Base-by-base conservation (phyloP, 179 eudicot species). In the Amaranthus tricolor region DNA sequence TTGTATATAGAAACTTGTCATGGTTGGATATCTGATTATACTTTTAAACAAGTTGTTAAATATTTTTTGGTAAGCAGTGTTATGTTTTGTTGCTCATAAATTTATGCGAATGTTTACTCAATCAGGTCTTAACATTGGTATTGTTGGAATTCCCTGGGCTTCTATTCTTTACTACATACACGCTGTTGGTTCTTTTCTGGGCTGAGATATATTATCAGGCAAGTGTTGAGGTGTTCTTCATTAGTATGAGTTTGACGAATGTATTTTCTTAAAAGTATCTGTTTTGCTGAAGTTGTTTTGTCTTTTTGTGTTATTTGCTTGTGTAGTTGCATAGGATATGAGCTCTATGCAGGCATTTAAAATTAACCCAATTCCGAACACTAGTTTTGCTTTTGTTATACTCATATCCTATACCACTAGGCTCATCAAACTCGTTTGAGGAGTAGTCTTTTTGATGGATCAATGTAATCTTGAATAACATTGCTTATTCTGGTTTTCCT, bases 181-280 rank as follows among this genome's bases (percentile, higher is more conserved):
- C 97, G 3, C 86, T 94, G 48, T 91, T 94, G 81, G 96, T 92
- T 67, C 93, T 92, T 62, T 94, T 94, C 73, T 94, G 98, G 98
- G 98, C 98, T 56, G 97, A 92, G 90, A 94, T 94, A 81, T 94
- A 90, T 84, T 90, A 89, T 84, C 96, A 90, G 96, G 97, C 76
- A 77, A 73, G 75, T 12, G 12, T 16, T 58, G 56, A 54, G 3
- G 3, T 31, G 53, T 73, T 55, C 49, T 72, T 44, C 17, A 31
- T 1, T 44, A 16, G 56, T 70, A 51, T 16, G 58, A 62, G 19
- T 44, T 51, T 44, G 49, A 45, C 51, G 24, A 9, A 67, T 66
- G 40, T 50, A 7, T 43, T 63, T 48, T 19, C 72, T 67, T 24
- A 49, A 53, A 20, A 40, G 57, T 31, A 17, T 31, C 14, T 70